Evolutionary conservation across 768 basidiomycete genomes (phyloP), one percentile per base, ranked within the genome.

Genomic region (Hygrocybe coccinea): DNA sequence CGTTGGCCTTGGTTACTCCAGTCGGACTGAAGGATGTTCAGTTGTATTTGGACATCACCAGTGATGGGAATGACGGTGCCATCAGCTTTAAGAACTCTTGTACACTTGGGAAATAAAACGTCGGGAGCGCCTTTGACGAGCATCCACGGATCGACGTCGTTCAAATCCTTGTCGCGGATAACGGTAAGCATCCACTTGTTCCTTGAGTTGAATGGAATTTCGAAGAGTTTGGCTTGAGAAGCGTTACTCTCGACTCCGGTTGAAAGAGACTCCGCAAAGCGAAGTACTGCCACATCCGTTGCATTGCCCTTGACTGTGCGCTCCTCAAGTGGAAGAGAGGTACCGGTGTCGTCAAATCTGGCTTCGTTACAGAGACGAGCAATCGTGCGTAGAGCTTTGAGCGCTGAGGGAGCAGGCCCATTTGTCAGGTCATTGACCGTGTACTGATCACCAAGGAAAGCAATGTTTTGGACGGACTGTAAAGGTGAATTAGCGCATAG

Each of bases 111-210:
- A 54, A 80, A 72, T 24, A 82, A 69, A 19, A 81, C 69, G 54
- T 85, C 83, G 0, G 83, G 83, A 1, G 81, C 83, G n/a, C 82
- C 82, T 64, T 84, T 83, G 64, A 76, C 74, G 48, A 78, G 68
- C 55, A 84, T 65, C 65, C 76, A 66, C 0, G 56, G 62, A 34
- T 56, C 56, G 1, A 46, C 34, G 53, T 53, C 61, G 48, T 14
- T 24, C 15, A 57, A 49, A 2, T 59, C 45, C 21, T 57, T 49
- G 12, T 59, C 38, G n/a, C 46, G 47, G 50, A 84, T 84, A 41
- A 85, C 83, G 47, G 82, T 82, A 50, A 87, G 67, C 25, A 84
- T 84, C 85, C 85, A 87, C 70, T 87, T 87, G 65, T 86, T 86
- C 19, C 79, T 82, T 11, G 84, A 82, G 65, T 87, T 87, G 72